A percentile compares a stretch with the other conserved stretches of the same genome.
Conservation (phyloP, 2,329 filamentous ascomycete genomes). For the Pseudogymnoascus sp. region DNA sequence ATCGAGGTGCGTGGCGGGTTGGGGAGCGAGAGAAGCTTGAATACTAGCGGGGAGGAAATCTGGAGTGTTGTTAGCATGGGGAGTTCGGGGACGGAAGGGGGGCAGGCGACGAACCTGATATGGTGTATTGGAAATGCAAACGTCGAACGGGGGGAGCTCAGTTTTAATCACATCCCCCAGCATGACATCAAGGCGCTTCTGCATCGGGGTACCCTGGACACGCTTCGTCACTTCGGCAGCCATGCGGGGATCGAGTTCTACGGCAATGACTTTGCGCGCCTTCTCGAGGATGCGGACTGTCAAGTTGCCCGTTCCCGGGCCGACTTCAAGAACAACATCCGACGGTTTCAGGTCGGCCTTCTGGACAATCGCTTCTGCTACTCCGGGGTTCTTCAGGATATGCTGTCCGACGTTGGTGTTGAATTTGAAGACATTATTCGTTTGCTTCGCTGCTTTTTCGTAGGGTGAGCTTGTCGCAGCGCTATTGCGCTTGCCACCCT, state of each 20-base stretch:
- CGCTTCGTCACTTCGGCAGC: constrained; percentile 89
- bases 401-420: constrained; percentile 82
- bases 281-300: constrained; percentile 84
- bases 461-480: constrained; percentile 21
- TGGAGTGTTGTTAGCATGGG: constrained; percentile 28
- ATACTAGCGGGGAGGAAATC: constrained; percentile 87
- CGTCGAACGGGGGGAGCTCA: constrained; percentile 62
- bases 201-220: constrained; percentile 79
- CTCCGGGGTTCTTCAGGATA: constrained; percentile 86
- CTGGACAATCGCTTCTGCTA: constrained; percentile 71
- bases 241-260: constrained; percentile 95
- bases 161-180: constrained; percentile 93
- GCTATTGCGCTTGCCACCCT: constrained; percentile 26
- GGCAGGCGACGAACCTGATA: constrained; percentile 43
- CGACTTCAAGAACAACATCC: constrained; percentile 84
- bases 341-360: constrained; percentile 88
- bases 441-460: constrained; percentile 24
- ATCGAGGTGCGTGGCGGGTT: constrained; percentile 77
- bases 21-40: constrained; percentile 70
- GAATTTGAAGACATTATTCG: constrained; percentile 93
- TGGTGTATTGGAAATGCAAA: constrained; percentile 64
- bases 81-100: background rate
- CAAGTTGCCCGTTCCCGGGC: constrained; percentile 81
- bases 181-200: constrained; percentile 77
- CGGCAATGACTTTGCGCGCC: constrained; percentile 71